These are phyloP conservation scores for Fragaria vesca DNA, from an alignment of 306 rosid species.

Conservation along the genomic window DNA sequence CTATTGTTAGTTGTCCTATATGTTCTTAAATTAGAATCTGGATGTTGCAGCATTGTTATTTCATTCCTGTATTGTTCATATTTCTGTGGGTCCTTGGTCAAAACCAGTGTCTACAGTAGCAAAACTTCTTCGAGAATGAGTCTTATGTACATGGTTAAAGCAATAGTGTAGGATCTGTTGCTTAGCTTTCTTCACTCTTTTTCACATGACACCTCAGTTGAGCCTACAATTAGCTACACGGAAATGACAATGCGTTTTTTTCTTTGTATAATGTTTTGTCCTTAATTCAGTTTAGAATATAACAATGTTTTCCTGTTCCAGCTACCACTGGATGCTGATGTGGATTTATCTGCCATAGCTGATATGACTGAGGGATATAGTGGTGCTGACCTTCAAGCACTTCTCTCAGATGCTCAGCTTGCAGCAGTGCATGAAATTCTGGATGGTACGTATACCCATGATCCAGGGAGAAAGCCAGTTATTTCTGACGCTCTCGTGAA, in stretches of 20 bases:
- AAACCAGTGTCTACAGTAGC: not conserved
- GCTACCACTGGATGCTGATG: conserved; percentile 68
- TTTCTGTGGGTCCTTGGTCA: not conserved
- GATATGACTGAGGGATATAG: conserved; percentile 84
- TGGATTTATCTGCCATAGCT: conserved; percentile 74
- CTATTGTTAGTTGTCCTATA: not conserved
- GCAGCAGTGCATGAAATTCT: conserved; percentile 92
- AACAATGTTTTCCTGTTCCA: conserved; percentile 29
- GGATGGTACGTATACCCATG: conserved; percentile 32
- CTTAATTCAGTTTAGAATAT: not conserved
- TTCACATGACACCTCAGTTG: not conserved
- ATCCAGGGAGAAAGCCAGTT: conserved; percentile 52
- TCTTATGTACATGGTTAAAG: not conserved
- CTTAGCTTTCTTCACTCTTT: not conserved
- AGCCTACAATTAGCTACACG: not conserved
- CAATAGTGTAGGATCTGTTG: not conserved
- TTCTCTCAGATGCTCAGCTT: conserved; percentile 94
- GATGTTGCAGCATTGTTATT: not conserved
- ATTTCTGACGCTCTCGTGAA: conserved; percentile 67
- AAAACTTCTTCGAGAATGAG: not conserved
- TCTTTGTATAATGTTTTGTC: not conserved
- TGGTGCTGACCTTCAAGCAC: conserved; percentile 97
- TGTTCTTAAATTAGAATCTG: not conserved
- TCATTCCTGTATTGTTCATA: not conserved
- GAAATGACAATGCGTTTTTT: not conserved